A percentile compares a stretch with the other conserved stretches of the same genome.
These are phyloP conservation scores for Candida rishiriensis DNA, from an alignment of 805 yeast genomes.

Conservation along the genomic window DNA sequence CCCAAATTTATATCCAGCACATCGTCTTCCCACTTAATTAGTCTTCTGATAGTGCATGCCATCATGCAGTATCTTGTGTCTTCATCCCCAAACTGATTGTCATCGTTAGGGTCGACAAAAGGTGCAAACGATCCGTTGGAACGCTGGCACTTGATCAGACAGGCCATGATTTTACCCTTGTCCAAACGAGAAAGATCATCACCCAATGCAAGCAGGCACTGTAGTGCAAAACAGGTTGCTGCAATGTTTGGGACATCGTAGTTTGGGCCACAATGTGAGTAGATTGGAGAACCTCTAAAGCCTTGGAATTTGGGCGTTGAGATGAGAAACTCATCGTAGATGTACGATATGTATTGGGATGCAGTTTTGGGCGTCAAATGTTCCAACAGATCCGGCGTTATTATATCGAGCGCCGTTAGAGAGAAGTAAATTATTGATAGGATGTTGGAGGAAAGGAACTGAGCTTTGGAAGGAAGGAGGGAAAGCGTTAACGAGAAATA, in stretches of 20 bases:
- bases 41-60: conserved; percentile 58
- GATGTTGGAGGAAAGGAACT: conserved; percentile 40
- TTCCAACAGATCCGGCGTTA: conserved; percentile 25
- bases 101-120: conserved; percentile 27
- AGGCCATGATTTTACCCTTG: conserved; percentile 40
- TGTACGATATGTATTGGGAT: conserved; percentile 33
- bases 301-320: conserved; percentile 34
- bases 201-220: conserved; percentile 47
- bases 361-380: conserved; percentile 27
- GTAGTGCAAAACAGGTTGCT: conserved; percentile 73
- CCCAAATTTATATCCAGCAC: conserved; percentile 41
- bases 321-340: conserved; percentile 42
- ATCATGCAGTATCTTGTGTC: conserved; percentile 75
- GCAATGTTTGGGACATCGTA: conserved; percentile 66
- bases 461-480: no score
- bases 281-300: conserved; percentile 56
- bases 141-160: conserved; percentile 52
- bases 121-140: conserved; percentile 57
- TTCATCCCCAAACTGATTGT: conserved; percentile 48
- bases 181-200: conserved; percentile 40
- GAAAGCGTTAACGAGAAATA: no score
- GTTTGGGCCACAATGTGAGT: conserved; percentile 20
- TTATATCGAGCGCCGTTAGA: conserved; percentile 52
- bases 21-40: conserved; percentile 31
- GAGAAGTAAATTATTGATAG: conserved; percentile 70